phyloP scores from a whole-genome alignment of 2,329 filamentous ascomycete species.

The Colletotrichum echinochloae region DNA sequence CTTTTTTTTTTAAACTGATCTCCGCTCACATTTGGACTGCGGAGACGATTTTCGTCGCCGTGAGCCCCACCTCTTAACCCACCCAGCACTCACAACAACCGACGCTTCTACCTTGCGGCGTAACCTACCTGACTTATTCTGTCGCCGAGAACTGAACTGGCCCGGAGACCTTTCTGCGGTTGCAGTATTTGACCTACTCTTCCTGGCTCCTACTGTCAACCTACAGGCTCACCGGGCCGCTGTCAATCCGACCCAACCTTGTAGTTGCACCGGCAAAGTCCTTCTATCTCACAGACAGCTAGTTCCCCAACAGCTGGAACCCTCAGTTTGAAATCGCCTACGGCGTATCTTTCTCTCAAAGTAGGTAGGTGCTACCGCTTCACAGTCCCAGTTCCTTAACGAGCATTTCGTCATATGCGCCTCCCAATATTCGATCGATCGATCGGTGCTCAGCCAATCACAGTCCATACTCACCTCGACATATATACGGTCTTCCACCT shows the following conservation, averaged over 20 bases:
- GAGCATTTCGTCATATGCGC: slow-evolving; percentile 31
- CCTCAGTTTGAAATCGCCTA: too few species aligned
- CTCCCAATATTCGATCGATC: slow-evolving; percentile 47
- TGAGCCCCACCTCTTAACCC: slow-evolving; percentile 12
- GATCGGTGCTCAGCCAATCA: slow-evolving; percentile 48
- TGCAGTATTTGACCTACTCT: background rate
- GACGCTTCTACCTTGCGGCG: background rate
- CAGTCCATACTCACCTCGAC: slow-evolving; percentile 19
- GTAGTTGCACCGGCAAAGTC: background rate
- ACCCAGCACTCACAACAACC: background rate
- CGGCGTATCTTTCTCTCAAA: slow-evolving; percentile 2
- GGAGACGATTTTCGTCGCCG: slow-evolving; percentile 15
- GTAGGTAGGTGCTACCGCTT: slow-evolving; percentile 18
- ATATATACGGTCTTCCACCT: slow-evolving; percentile 23
- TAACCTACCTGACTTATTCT: background rate
- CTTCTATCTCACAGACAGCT: background rate
- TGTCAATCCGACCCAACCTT: background rate
- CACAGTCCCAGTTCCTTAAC: slow-evolving; percentile 12
- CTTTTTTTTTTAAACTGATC: background rate
- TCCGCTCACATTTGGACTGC: background rate
- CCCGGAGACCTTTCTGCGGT: background rate
- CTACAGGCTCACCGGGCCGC: background rate
- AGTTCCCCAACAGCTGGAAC: background rate
- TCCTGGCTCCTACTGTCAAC: background rate
- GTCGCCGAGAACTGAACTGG: background rate